Conservation (phyloP, 164 flowering plant species). For the Macadamia integrifolia region DNA sequence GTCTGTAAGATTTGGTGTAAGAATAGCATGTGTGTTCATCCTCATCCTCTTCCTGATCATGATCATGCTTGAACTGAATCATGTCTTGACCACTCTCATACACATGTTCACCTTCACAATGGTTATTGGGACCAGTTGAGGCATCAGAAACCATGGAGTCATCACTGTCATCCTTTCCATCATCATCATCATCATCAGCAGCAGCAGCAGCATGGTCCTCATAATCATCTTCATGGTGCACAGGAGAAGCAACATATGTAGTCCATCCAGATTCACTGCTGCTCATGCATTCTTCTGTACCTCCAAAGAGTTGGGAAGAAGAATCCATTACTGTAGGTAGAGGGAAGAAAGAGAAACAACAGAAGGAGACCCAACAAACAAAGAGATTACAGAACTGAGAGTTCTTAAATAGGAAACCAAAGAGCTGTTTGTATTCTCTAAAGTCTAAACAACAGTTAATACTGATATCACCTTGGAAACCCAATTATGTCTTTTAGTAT, state of each 20-base stretch:
- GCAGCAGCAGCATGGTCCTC: constrained; percentile 10
- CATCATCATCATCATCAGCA: neutral
- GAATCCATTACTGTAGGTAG: constrained; percentile 33
- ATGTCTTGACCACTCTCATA: neutral
- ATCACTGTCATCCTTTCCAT: constrained; percentile 29
- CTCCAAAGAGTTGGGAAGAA: constrained; percentile 32
- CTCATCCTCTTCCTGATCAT: neutral
- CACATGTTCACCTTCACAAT: constrained; percentile 6
- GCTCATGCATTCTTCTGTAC: constrained; percentile 28
- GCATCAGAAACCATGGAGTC: constrained; percentile 91
- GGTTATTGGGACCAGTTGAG: constrained; percentile 54
- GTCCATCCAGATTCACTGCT: constrained; percentile 94
- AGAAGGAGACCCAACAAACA: constrained; percentile 7
- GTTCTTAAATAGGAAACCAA: neutral
- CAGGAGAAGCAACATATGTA: constrained; percentile 59
- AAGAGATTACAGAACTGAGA: constrained; percentile 13
- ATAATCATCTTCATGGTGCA: constrained; percentile 20
- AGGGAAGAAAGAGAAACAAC: constrained; percentile 4
- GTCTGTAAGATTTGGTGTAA: constrained; percentile 19
- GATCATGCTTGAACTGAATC: constrained; percentile 9
- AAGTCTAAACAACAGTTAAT: neutral
- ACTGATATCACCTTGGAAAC: constrained; percentile 6
- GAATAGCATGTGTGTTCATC: constrained; percentile 9
- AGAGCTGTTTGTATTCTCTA: neutral
- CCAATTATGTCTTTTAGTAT: constrained; percentile 7